Evolutionary conservation across 1,139 yeast species (phyloP).

Genomic region (Suhomyces maxii): DNA sequence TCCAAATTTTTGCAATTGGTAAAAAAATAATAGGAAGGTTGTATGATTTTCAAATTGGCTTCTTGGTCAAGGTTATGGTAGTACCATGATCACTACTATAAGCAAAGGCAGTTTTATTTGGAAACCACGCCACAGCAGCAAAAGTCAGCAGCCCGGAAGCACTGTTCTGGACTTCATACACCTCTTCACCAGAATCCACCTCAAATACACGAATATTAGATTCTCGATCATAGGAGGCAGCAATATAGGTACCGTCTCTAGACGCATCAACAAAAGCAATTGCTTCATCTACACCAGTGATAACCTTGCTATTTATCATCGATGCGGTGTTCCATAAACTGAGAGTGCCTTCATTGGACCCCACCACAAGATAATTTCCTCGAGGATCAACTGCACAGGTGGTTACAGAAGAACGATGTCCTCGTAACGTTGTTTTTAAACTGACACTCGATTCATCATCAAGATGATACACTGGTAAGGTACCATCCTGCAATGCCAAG

Average conservation of each 20-base stretch:
- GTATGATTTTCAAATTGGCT: not conserved
- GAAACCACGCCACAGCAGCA: conserved; percentile 43
- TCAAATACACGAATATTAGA: conserved; percentile 43
- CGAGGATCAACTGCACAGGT: conserved; percentile 56
- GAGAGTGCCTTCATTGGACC: conserved; percentile 72
- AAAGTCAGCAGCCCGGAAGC: conserved; percentile 34
- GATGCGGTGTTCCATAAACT: conserved; percentile 56
- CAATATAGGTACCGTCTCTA: conserved; percentile 47
- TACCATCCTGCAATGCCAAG: conserved; percentile 43
- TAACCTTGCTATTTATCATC: conserved; percentile 44
- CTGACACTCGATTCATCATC: conserved; percentile 2
- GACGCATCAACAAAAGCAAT: conserved; percentile 45
- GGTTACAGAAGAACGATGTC: conserved; percentile 57
- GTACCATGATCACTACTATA: conserved; percentile 39
- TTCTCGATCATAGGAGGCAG: conserved; percentile 46
- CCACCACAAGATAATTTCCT: conserved; percentile 57
- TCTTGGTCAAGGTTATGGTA: conserved; percentile 13
- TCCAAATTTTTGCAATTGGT: no score
- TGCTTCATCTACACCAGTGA: conserved; percentile 52
- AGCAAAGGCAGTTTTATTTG: conserved; percentile 37
- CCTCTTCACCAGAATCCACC: conserved; percentile 27
- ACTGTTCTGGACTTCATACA: conserved; percentile 40
- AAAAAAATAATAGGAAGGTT: no score
- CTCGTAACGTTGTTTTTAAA: conserved; percentile 31
- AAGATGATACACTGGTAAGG: conserved; percentile 28